phyloP scores from a whole-genome alignment of 306 rosid species.

The Vicia sativa region DNA sequence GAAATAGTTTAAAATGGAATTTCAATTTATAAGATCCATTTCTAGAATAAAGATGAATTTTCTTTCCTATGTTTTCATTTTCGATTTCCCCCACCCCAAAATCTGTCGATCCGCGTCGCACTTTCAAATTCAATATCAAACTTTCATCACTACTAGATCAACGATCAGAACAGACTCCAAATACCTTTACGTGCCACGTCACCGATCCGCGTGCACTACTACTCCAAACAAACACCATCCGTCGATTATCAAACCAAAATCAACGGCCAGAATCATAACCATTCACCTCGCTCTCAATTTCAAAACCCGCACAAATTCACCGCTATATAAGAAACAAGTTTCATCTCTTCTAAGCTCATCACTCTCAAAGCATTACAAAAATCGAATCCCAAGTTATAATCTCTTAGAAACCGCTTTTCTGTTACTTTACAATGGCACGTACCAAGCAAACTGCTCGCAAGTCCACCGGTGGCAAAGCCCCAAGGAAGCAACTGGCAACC shows the following conservation, averaged over 20 bases:
- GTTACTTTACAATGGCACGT: constrained; percentile 39
- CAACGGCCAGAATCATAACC: constrained; percentile 30
- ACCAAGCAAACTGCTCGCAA: constrained; percentile 60
- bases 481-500: constrained; percentile 49
- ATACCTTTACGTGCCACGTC: no score
- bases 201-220: neutral
- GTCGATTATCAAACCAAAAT: neutral
- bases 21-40: no score
- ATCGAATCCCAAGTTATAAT: neutral
- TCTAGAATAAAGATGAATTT: no score
- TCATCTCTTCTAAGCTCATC: fast-evolving
- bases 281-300: constrained; percentile 9
- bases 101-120: no score
- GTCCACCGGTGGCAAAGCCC: constrained; percentile 60
- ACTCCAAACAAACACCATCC: constrained; percentile 24
- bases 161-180: no score
- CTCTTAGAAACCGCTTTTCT: neutral
- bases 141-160: no score
- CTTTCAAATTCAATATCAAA: no score
- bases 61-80: no score
- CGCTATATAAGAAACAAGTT: neutral
- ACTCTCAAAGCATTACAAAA: neutral
- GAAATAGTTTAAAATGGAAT: no score
- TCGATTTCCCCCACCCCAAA: no score
- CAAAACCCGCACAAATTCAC: neutral